Conservation (phyloP, 1,139 yeast genomes). For the Tardiomyces digboiensis region DNA sequence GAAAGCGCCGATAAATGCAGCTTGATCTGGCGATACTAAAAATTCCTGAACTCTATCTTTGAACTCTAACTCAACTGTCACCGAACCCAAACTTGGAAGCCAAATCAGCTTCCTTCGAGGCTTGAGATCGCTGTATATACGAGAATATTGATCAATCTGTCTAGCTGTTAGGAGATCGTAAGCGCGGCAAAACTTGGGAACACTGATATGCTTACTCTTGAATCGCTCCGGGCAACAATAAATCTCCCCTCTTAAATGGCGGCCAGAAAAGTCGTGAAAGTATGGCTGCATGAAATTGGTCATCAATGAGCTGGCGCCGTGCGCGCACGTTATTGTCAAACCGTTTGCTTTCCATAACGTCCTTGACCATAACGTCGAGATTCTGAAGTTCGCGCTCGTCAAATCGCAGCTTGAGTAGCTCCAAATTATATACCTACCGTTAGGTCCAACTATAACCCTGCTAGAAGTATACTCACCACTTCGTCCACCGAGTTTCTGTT, state of each 20-base stretch:
- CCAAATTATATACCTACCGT: constrained; percentile 27
- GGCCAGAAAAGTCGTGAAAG: constrained; percentile 44
- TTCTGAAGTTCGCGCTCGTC: constrained; percentile 56
- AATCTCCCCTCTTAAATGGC: constrained; percentile 30
- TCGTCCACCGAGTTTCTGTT: constrained; percentile 36
- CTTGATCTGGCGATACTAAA: background rate
- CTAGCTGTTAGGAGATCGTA: constrained; percentile 17
- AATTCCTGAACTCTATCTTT: background rate
- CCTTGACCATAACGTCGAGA: constrained; percentile 80
- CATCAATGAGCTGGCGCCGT: constrained; percentile 6
- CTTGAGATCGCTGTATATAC: constrained; percentile 9
- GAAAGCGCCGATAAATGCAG: background rate
- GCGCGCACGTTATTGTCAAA: constrained; percentile 20
- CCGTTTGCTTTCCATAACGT: constrained; percentile 34
- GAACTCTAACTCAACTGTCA: background rate
- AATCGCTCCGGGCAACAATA: constrained; percentile 39
- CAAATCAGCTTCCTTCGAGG: background rate
- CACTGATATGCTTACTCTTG: constrained; percentile 15
- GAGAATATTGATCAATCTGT: constrained; percentile 18
- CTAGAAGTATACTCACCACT: constrained; percentile 9
- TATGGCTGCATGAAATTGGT: constrained; percentile 13
- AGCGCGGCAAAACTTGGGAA: background rate
- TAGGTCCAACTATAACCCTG: background rate
- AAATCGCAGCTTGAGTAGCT: constrained; percentile 52
- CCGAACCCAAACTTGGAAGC: background rate